Conservation (phyloP, 129 eudicot species). For the Pulicaria dysenterica region DNA sequence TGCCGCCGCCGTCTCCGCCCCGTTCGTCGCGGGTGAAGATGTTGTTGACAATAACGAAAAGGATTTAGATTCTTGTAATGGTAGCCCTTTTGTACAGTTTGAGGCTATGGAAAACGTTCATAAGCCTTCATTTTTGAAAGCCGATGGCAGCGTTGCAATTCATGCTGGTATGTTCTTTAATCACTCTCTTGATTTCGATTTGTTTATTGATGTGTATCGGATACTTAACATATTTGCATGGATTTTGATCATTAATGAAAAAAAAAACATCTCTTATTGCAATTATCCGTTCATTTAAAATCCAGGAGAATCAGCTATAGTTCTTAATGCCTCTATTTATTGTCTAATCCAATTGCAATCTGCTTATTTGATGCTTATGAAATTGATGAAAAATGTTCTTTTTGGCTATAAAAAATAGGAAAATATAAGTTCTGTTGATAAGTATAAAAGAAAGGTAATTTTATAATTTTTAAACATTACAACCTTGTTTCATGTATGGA, state of each 20-base stretch:
- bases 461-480: too few species aligned
- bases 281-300: too few species aligned
- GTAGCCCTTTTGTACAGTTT: constrained; percentile 47
- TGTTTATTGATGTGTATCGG: neutral
- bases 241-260: neutral
- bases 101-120: constrained; percentile 41
- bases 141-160: constrained; percentile 88
- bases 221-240: neutral
- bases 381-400: neutral
- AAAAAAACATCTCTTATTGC: too few species aligned
- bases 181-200: neutral
- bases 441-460: too few species aligned
- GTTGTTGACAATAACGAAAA: constrained; percentile 33
- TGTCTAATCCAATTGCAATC: neutral
- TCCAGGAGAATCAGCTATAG: too few species aligned
- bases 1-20: constrained; percentile 48
- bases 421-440: too few species aligned
- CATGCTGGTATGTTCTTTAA: constrained; percentile 69
- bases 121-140: constrained; percentile 55
- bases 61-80: constrained; percentile 29
- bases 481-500: too few species aligned
- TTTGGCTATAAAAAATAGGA: neutral
- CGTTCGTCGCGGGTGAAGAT: constrained; percentile 44
- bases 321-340: too few species aligned
- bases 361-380: neutral